phyloP scores from a whole-genome alignment of 169 alveolate genomes.

The Plasmodium blacklocki region DNA sequence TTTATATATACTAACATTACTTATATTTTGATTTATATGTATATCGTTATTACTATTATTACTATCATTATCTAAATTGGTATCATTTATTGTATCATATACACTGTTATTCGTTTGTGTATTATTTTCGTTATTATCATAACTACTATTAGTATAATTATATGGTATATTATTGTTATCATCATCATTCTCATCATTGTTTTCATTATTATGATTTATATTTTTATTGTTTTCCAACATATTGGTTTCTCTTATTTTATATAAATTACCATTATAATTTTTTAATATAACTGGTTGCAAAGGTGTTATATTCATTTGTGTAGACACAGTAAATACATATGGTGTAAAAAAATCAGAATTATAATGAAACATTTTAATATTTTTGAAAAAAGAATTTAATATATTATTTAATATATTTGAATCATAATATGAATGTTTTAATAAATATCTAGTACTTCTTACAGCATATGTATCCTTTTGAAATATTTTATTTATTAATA shows the following conservation, averaged over 20 bases:
- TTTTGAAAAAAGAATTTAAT: slow-evolving; percentile 80
- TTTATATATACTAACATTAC: slow-evolving; percentile 51
- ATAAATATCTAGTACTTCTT: slow-evolving; percentile 83
- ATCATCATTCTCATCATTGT: background rate
- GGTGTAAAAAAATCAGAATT: slow-evolving; percentile 87
- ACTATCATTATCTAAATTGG: background rate
- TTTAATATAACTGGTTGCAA: slow-evolving; percentile 86
- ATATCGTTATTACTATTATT: slow-evolving; percentile 12
- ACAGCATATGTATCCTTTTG: slow-evolving; percentile 83
- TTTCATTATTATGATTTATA: background rate
- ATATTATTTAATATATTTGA: slow-evolving; percentile 79
- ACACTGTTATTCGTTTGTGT: background rate
- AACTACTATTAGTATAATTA: background rate
- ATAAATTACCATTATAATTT: slow-evolving; percentile 73
- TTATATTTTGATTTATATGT: slow-evolving; percentile 47
- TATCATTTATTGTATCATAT: background rate
- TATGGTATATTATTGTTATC: background rate
- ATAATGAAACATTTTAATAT: slow-evolving; percentile 85
- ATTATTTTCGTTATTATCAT: background rate
- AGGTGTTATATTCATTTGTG: slow-evolving; percentile 84
- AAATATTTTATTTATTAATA: slow-evolving; percentile 85
- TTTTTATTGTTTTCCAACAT: background rate
- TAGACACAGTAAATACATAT: slow-evolving; percentile 86
- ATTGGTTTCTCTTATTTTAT: slow-evolving; percentile 8
- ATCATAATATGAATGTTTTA: slow-evolving; percentile 88